These are phyloP conservation scores for Euphorbia neoarborescens DNA, from an alignment of 441 rosid species.

Conservation along the genomic window DNA sequence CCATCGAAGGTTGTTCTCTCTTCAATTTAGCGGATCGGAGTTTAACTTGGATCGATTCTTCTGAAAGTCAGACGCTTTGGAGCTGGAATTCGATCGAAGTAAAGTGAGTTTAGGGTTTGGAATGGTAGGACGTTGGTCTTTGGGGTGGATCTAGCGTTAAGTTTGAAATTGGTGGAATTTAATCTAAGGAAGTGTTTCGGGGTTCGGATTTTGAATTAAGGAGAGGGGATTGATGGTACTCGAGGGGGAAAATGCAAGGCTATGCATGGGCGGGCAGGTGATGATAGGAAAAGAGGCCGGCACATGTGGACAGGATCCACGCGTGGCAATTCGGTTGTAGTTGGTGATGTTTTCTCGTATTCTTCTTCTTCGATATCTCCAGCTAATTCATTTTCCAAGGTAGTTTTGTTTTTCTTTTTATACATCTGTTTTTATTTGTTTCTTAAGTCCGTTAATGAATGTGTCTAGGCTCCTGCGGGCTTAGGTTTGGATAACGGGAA, in stretches of 20 bases:
- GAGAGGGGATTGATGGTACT: conserved; percentile 42
- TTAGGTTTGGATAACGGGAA: neutral
- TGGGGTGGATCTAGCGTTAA: conserved; percentile 22
- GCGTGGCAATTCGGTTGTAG: conserved; percentile 44
- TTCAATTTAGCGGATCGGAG: conserved; percentile 7
- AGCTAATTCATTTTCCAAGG: conserved; percentile 53
- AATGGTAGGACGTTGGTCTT: neutral
- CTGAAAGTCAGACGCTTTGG: neutral
- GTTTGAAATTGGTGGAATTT: conserved; percentile 2
- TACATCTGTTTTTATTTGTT: neutral
- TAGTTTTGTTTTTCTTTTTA: conserved; percentile 13
- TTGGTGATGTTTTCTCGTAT: conserved; percentile 36
- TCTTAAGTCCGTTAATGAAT: neutral
- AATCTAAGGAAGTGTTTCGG: conserved; percentile 1
- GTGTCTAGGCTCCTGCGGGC: neutral
- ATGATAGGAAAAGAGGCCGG: conserved; percentile 42
- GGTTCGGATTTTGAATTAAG: conserved; percentile 14
- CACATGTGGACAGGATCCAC: conserved; percentile 68
- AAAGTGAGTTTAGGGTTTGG: conserved; percentile 17
- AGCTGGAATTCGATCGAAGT: conserved; percentile 5
- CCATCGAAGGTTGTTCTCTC: conserved; percentile 14
- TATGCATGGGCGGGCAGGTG: conserved; percentile 57
- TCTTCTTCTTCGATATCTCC: conserved; percentile 40
- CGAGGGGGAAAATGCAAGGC: conserved; percentile 59
- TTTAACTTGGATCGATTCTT: conserved; percentile 13